These are phyloP conservation scores for Adansonia gregorii DNA, from an alignment of 441 rosid species.

Conservation along the genomic window DNA sequence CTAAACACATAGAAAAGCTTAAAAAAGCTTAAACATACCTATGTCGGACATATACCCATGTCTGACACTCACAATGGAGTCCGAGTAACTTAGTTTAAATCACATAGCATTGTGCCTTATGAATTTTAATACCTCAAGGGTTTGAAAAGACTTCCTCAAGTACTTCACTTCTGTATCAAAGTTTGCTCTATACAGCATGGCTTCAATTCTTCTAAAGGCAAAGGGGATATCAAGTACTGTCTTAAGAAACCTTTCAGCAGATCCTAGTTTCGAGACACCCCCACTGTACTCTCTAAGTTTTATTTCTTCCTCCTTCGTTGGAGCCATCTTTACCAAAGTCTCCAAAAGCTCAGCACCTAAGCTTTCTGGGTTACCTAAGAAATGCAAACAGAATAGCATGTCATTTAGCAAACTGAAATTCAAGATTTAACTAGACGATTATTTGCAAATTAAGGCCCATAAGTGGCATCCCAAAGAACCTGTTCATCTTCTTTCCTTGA, in stretches of 20 bases:
- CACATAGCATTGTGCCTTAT: neutral
- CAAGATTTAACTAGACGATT: neutral
- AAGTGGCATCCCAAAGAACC: neutral
- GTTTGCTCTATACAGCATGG: constrained; percentile 93
- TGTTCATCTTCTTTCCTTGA: neutral
- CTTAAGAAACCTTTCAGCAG: constrained; percentile 93
- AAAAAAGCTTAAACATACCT: too few species aligned
- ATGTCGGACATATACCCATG: too few species aligned
- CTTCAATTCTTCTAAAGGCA: constrained; percentile 93
- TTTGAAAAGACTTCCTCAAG: constrained; percentile 80
- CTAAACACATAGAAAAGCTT: too few species aligned
- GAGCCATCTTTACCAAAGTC: constrained; percentile 96
- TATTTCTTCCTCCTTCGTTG: constrained; percentile 95
- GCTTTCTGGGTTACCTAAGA: constrained; percentile 82
- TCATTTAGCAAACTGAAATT: constrained; percentile 26
- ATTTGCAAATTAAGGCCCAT: neutral
- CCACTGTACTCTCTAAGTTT: constrained; percentile 83
- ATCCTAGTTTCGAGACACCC: constrained; percentile 77
- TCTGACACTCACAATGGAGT: too few species aligned
- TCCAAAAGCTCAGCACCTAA: constrained; percentile 93
- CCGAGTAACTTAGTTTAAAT: neutral
- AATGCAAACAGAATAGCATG: constrained; percentile 28
- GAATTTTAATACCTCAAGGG: constrained; percentile 69
- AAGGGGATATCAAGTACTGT: constrained; percentile 87
- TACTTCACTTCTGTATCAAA: constrained; percentile 90